Conservation (phyloP, 305 asterid genomes). For the Ilex paraguariensis region DNA sequence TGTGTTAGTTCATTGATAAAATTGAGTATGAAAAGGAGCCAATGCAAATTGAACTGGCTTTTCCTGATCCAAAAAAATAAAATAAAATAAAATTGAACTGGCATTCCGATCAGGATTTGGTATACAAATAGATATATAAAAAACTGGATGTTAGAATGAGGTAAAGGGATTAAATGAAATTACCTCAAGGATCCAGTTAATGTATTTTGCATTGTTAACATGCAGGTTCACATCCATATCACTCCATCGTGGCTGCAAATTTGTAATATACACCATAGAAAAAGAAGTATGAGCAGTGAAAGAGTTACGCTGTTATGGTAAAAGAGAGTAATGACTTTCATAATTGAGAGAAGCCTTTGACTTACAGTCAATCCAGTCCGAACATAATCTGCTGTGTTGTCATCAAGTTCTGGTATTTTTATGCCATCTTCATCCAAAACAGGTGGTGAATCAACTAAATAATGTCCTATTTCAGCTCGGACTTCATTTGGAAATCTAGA, state of each 20-base stretch:
- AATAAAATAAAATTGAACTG: too few relatives aligned
- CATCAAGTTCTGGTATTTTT: conserved; percentile 83
- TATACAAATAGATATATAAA: too few relatives aligned
- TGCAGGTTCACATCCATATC: conserved; percentile 92
- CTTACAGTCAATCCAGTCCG: conserved; percentile 89
- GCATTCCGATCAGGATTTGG: too few relatives aligned
- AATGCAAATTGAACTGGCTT: too few relatives aligned
- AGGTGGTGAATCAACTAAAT: conserved; percentile 85
- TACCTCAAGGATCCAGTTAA: conserved; percentile 98
- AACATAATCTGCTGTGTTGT: conserved; percentile 51
- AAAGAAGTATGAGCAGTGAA: too few relatives aligned
- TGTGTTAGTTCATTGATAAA: too few relatives aligned
- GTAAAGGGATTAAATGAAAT: conserved; percentile 3
- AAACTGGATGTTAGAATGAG: background rate
- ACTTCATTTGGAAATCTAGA: conserved; percentile 96
- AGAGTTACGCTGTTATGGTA: too few relatives aligned
- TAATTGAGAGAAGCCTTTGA: conserved; percentile 13
- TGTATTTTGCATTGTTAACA: conserved; percentile 90
- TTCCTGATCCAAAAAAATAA: too few relatives aligned
- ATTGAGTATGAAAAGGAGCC: too few relatives aligned
- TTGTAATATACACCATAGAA: conserved; percentile 1
- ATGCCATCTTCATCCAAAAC: conserved; percentile 70
- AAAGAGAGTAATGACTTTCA: conserved; percentile 1
- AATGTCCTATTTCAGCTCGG: conserved; percentile 70
- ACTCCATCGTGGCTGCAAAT: conserved; percentile 83